Conservation (phyloP, 352 stramenopile species). For the Phytophthora meadii region DNA sequence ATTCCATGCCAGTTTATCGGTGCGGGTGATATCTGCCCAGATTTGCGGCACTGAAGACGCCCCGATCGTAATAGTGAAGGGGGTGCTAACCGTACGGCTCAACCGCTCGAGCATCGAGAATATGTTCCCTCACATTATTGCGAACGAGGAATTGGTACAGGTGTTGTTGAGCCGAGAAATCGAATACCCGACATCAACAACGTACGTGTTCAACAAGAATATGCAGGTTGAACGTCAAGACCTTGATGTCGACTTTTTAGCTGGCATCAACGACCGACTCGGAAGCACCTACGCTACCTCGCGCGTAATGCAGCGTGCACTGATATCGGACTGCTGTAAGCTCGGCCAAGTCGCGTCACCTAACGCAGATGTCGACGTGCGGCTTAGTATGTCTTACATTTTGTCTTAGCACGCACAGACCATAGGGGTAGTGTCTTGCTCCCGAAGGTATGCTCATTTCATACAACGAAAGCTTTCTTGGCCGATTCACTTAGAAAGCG, state of each 20-base stretch:
- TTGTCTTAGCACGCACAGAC: constrained; percentile 5
- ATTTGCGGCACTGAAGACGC: constrained; percentile 54
- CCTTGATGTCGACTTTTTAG: constrained; percentile 62
- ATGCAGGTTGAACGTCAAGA: constrained; percentile 64
- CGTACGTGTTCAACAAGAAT: constrained; percentile 61
- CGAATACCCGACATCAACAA: constrained; percentile 60
- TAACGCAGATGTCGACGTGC: not conserved
- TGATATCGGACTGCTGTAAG: constrained; percentile 46
- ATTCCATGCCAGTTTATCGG: constrained; percentile 55
- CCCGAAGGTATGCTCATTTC: too few relatives aligned
- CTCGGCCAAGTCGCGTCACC: constrained; percentile 15
- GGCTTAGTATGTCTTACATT: constrained; percentile 21
- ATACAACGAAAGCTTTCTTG: too few relatives aligned
- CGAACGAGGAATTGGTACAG: constrained; percentile 63
- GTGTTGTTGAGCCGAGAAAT: constrained; percentile 58
- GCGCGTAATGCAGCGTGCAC: constrained; percentile 38
- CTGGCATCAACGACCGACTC: constrained; percentile 49
- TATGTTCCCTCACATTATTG: constrained; percentile 72
- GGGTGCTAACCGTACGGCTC: constrained; percentile 50
- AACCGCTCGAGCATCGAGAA: constrained; percentile 64
- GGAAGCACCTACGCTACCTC: constrained; percentile 36
- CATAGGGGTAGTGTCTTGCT: too few relatives aligned
- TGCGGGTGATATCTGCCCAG: constrained; percentile 41
- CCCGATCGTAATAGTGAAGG: constrained; percentile 59
- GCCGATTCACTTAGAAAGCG: too few relatives aligned